Base-by-base conservation (phyloP, 805 yeast genomes). In the Candida ovalis region DNA sequence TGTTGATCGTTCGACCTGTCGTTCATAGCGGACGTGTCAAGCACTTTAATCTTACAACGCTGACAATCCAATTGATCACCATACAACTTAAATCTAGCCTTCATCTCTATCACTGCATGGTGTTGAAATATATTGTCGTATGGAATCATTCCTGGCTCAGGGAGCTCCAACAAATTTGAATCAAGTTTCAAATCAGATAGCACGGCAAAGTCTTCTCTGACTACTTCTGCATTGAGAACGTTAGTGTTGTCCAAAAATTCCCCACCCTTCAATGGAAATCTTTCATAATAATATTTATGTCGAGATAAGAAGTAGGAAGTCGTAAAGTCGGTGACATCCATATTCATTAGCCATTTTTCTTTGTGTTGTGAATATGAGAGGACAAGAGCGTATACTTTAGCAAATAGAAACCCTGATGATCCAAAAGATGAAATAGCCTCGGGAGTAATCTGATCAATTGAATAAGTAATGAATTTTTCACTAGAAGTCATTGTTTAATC, bases 271-370 rank as follows among this genome's bases (percentile, higher is more conserved):
- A 56, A 22, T 12, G n/a, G 23, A 38, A 55, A 59, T 30, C 52
- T 43, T 4, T 30, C 46, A 4, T 28, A 33, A 28, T 45, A 42
- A 2, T 27, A 18, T 3, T 33, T 40, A 17, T 43, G 41, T 2
- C 18, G 13, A 15, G 30, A 36, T 4, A 54, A 33, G 24, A 45
- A 41, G 3, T 25, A 17, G 5, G 58, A 45, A 3, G 33, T 25
- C 4, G 64, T 61, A 44, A 62, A 56, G 43, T 63, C 68, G 1
- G 64, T 59, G 8, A 55, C 54, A 21, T 44, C 44, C 8, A 53
- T 9, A 4, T 39, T 15, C 13, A 45, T 49, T 49, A 46, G 49
- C 6, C 24, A 49, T 6, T 28, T 39, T n/a, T 36, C 27, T 8
- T 19, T 15, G 13, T 47, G 54, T 3, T 33, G 18, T 23, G 42